Evolutionary conservation across 208 protist genomes (phyloP).

Genomic region (Leishmania tropica): DNA sequence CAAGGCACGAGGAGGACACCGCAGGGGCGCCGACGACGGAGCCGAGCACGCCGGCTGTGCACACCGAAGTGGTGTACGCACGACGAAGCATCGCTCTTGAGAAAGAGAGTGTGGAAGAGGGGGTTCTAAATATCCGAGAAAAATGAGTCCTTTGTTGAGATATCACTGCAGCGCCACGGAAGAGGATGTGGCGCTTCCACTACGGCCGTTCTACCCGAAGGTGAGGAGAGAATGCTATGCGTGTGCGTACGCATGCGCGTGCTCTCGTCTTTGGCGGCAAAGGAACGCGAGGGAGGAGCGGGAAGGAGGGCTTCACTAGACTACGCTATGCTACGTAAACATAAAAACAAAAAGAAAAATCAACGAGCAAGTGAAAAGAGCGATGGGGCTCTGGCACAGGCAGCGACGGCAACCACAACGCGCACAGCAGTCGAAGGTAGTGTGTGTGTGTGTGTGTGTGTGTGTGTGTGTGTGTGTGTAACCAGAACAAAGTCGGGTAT

Average conservation of each 20-base stretch:
- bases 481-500: background rate
- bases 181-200: background rate
- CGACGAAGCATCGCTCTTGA: conserved; percentile 38
- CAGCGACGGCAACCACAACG: background rate
- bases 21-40: conserved; percentile 14
- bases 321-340: background rate
- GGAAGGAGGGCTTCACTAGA: background rate
- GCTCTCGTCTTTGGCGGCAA: background rate
- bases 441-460: too few relatives aligned
- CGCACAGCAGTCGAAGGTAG: background rate
- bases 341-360: background rate
- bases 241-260: background rate
- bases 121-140: background rate
- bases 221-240: background rate
- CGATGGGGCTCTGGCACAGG: background rate
- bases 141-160: background rate
- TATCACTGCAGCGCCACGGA: background rate
- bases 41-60: conserved; percentile 14
- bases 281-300: background rate
- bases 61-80: conserved; percentile 11
- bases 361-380: background rate
- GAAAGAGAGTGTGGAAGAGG: background rate
- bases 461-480: background rate
- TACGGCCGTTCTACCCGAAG: background rate
- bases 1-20: conserved; percentile 7